These are phyloP conservation scores for Lactuca saligna DNA, from an alignment of 129 eudicot species.

Conservation along the genomic window DNA sequence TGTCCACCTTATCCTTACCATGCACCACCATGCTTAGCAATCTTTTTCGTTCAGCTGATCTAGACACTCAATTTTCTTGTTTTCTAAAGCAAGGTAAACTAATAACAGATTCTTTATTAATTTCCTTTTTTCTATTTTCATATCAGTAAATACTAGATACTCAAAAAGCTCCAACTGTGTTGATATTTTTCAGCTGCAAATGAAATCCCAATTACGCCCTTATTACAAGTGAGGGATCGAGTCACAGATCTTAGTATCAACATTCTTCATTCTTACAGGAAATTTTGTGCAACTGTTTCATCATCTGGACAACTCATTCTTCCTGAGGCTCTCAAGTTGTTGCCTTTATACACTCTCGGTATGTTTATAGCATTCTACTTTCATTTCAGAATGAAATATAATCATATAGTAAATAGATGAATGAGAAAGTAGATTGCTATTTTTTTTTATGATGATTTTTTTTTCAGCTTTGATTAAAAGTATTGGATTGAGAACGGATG, in stretches of 20 bases:
- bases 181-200: constrained; percentile 63
- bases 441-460: too few relatives aligned
- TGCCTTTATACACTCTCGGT: constrained; percentile 96
- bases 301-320: constrained; percentile 93
- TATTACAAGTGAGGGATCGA: constrained; percentile 78
- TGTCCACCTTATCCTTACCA: constrained; percentile 78
- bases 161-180: constrained; percentile 1
- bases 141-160: neutral
- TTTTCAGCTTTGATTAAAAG: constrained; percentile 76
- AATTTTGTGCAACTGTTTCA: constrained; percentile 92
- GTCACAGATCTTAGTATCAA: constrained; percentile 72
- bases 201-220: constrained; percentile 71
- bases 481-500: constrained; percentile 75
- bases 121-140: neutral
- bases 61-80: constrained; percentile 86
- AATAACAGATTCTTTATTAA: too few relatives aligned
- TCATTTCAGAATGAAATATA: too few relatives aligned
- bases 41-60: constrained; percentile 87
- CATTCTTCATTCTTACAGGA: constrained; percentile 84
- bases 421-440: too few relatives aligned
- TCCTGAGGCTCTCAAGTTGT: constrained; percentile 93
- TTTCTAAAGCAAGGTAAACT: constrained; percentile 82
- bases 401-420: too few relatives aligned
- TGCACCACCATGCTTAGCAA: constrained; percentile 78
- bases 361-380: constrained; percentile 25